Evolutionary conservation across 2,329 filamentous ascomycete genomes (phyloP).

Genomic region (Daldinia eschscholtzii): DNA sequence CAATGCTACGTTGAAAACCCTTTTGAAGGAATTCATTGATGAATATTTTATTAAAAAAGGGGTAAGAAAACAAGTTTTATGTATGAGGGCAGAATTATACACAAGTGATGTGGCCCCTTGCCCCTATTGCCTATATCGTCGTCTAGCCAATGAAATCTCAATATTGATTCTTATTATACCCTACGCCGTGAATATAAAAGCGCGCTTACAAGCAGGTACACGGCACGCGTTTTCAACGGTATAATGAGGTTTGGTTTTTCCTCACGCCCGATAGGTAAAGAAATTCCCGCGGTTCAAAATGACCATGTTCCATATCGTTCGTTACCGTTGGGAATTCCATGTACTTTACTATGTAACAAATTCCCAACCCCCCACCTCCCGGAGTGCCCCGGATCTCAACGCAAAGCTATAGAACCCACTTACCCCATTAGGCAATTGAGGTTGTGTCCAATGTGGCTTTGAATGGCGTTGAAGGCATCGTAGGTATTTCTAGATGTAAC

Average conservation of each 20-base stretch:
- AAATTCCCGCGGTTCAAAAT: slow-evolving; percentile 16
- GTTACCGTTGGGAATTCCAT: slow-evolving; percentile 5
- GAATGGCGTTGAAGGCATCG: neutral
- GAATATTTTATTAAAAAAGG: slow-evolving; percentile 36
- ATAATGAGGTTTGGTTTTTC: slow-evolving; percentile 10
- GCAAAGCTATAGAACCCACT: slow-evolving; percentile 22
- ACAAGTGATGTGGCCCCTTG: slow-evolving; percentile 20
- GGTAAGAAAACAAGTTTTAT: slow-evolving; percentile 30
- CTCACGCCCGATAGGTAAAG: slow-evolving; percentile 22
- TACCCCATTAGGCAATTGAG: slow-evolving; percentile 31
- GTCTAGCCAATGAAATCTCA: neutral
- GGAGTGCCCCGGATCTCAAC: slow-evolving; percentile 24
- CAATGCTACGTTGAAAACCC: slow-evolving; percentile 35
- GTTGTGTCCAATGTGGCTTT: slow-evolving; percentile 10
- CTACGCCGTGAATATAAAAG: slow-evolving; percentile 21
- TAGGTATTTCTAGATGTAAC: neutral
- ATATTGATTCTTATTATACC: slow-evolving; percentile 8
- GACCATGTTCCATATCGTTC: neutral
- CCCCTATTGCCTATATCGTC: slow-evolving; percentile 11
- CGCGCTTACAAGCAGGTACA: slow-evolving; percentile 11
- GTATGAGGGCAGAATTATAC: slow-evolving; percentile 24
- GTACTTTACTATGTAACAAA: neutral
- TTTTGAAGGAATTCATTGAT: slow-evolving; percentile 25
- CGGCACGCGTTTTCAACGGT: slow-evolving; percentile 26
- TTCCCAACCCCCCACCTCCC: slow-evolving; percentile 21